Percentiles rank a stretch among this genome's conserved stretches.
phyloP scores from a whole-genome alignment of 768 basidiomycete genomes.

The Leccinellum luteum region DNA sequence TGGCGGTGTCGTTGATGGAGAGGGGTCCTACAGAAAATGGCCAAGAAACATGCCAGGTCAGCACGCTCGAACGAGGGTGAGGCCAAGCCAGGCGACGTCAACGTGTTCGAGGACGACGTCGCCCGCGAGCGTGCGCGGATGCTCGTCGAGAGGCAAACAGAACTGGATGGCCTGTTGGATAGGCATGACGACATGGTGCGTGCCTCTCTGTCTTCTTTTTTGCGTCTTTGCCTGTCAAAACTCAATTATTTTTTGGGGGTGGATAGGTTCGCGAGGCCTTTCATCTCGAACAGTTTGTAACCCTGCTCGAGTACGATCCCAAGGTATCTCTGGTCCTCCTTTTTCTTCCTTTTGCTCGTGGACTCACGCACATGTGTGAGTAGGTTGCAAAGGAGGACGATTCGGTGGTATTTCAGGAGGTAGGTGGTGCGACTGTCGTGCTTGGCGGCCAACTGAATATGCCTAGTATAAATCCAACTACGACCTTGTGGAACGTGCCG shows the following conservation, averaged over 20 bases:
- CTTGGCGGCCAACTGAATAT: neutral
- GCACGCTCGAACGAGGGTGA: neutral
- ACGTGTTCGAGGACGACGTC: conserved; percentile 23
- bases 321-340: conserved; percentile 14
- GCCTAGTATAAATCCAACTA: conserved; percentile 58
- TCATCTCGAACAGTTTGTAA: conserved; percentile 81
- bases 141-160: conserved; percentile 56
- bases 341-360: neutral
- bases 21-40: conserved; percentile 13
- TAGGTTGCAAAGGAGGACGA: conserved; percentile 74
- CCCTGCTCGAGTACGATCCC: conserved; percentile 76
- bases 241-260: neutral
- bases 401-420: conserved; percentile 70
- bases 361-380: neutral
- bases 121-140: conserved; percentile 41
- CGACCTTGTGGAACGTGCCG: conserved; percentile 54
- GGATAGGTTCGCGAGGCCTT: conserved; percentile 80
- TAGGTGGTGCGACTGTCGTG: conserved; percentile 34
- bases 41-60: conserved; percentile 20
- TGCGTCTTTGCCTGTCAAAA: neutral
- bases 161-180: conserved; percentile 58
- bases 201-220: conserved; percentile 13
- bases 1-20: conserved; percentile 6
- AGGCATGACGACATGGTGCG: conserved; percentile 75
- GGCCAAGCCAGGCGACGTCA: neutral